phyloP scores from a whole-genome alignment of 2,329 filamentous ascomycete genomes.

The Aureobasidium sp. region DNA sequence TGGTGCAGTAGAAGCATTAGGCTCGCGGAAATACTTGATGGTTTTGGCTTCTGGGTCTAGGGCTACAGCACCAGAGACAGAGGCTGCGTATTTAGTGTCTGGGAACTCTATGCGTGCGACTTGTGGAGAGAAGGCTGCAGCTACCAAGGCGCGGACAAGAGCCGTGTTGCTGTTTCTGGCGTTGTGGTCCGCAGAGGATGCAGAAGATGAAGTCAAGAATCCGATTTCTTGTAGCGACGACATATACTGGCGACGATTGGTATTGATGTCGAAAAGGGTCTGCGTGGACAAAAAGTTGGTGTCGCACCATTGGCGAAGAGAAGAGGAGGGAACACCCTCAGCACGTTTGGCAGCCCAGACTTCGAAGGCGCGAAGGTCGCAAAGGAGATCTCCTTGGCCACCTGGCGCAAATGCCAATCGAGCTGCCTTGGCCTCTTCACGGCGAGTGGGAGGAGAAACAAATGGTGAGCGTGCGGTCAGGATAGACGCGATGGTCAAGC shows the following conservation, averaged over 20 bases:
- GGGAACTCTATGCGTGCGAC: constrained; percentile 88
- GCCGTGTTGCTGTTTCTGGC: constrained; percentile 42
- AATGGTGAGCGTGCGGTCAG: constrained; percentile 88
- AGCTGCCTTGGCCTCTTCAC: constrained; percentile 73
- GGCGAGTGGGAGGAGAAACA: constrained; percentile 70
- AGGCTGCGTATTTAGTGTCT: constrained; percentile 88
- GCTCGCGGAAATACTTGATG: constrained; percentile 82
- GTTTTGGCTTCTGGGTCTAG: constrained; percentile 85
- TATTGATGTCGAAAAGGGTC: constrained; percentile 79
- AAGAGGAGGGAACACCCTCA: constrained; percentile 49
- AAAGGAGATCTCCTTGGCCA: constrained; percentile 75
- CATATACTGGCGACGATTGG: constrained; percentile 79
- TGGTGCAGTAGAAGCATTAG: neutral
- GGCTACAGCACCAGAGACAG: constrained; percentile 82
- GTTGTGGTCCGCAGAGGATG: constrained; percentile 31
- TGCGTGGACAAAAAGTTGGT: constrained; percentile 78
- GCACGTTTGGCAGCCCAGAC: constrained; percentile 66
- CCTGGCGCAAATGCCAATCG: constrained; percentile 65
- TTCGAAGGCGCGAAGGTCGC: constrained; percentile 77
- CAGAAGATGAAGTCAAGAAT: constrained; percentile 49
- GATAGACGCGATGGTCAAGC: constrained; percentile 82
- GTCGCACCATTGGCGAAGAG: constrained; percentile 70
- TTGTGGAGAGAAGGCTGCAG: constrained; percentile 60
- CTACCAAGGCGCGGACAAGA: constrained; percentile 43
- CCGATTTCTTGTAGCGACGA: constrained; percentile 79